Conservation (phyloP, 768 basidiomycete species). For the Rhodotorula paludigena region DNA sequence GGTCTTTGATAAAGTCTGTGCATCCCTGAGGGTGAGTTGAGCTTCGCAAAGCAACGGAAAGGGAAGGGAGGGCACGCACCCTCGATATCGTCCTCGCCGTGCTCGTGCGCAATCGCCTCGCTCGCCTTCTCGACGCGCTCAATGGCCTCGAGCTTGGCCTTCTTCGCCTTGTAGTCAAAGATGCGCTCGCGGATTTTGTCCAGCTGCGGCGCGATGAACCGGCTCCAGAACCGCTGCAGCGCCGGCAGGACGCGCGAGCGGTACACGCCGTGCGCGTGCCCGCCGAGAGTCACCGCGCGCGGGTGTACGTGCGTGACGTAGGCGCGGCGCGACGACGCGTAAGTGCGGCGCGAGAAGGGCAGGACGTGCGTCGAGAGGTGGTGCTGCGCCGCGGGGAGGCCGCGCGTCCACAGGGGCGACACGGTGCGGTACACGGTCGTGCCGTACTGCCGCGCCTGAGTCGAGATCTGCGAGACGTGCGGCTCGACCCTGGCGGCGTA, state of each 20-base stretch:
- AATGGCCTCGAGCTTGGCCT: conserved; percentile 30
- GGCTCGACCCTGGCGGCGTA: conserved; percentile 31
- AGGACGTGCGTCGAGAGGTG: conserved; percentile 29
- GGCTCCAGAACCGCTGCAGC: conserved; percentile 38
- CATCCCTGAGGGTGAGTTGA: neutral
- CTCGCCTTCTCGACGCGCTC: conserved; percentile 32
- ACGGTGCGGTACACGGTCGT: conserved; percentile 5
- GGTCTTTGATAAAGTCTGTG: conserved; percentile 33
- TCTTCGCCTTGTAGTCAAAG: conserved; percentile 41
- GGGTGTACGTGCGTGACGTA: conserved; percentile 41
- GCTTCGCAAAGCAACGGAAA: neutral
- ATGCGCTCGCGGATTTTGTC: conserved; percentile 42
- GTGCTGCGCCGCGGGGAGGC: conserved; percentile 29
- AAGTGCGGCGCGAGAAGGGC: conserved; percentile 33
- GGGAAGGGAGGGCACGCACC: conserved; percentile 4
- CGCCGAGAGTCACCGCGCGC: conserved; percentile 5
- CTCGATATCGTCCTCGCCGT: conserved; percentile 26
- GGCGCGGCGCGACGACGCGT: conserved; percentile 22
- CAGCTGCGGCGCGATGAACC: conserved; percentile 42
- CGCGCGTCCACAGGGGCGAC: conserved; percentile 18
- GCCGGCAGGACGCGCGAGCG: conserved; percentile 28
- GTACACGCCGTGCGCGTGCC: conserved; percentile 18
- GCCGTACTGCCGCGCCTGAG: neutral
- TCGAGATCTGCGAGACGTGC: neutral
- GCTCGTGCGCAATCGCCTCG: conserved; percentile 22